Percentiles rank a stretch among this genome's conserved stretches.
Conservation (phyloP, 306 rosid genomes). For the Citrullus mucosospermus region DNA sequence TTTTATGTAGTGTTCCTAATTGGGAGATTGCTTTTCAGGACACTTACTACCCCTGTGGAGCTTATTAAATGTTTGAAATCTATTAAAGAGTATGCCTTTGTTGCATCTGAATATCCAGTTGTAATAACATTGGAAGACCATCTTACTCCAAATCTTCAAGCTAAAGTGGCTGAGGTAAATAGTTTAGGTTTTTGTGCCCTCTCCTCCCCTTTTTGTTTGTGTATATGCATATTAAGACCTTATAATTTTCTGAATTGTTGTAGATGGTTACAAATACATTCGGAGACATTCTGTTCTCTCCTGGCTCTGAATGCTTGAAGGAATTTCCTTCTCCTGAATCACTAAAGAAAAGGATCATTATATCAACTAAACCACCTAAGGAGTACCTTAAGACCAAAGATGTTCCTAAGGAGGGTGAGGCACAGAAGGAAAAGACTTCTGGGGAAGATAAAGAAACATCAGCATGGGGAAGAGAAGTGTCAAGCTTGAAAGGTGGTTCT, state of each 20-base stretch:
- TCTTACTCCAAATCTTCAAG: conserved; percentile 87
- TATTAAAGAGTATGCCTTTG: conserved; percentile 74
- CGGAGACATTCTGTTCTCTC: conserved; percentile 61
- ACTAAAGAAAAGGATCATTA: conserved; percentile 61
- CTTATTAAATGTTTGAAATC: conserved; percentile 75
- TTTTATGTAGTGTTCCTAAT: not conserved
- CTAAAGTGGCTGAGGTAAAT: conserved; percentile 74
- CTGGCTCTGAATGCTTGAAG: conserved; percentile 53
- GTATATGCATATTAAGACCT: conserved; percentile 3
- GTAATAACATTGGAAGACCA: conserved; percentile 93
- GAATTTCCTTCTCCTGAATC: conserved; percentile 93
- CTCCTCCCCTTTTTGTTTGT: not conserved
- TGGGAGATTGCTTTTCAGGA: conserved; percentile 30
- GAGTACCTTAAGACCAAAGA: conserved; percentile 74
- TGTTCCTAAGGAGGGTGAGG: conserved; percentile 25
- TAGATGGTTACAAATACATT: conserved; percentile 71
- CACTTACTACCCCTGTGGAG: conserved; percentile 88
- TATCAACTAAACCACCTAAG: conserved; percentile 98
- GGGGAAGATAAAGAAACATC: conserved; percentile 31
- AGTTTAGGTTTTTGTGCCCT: not conserved
- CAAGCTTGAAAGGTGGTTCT: conserved; percentile 27
- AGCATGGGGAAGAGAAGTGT: conserved; percentile 86
- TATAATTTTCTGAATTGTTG: conserved; percentile 17
- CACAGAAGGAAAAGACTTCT: conserved; percentile 27
- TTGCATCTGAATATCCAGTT: conserved; percentile 77